Percentiles rank a stretch among this genome's conserved stretches.
Evolutionary conservation across 345 rosid genomes (phyloP).

Genomic region (Carallia pectinifolia): DNA sequence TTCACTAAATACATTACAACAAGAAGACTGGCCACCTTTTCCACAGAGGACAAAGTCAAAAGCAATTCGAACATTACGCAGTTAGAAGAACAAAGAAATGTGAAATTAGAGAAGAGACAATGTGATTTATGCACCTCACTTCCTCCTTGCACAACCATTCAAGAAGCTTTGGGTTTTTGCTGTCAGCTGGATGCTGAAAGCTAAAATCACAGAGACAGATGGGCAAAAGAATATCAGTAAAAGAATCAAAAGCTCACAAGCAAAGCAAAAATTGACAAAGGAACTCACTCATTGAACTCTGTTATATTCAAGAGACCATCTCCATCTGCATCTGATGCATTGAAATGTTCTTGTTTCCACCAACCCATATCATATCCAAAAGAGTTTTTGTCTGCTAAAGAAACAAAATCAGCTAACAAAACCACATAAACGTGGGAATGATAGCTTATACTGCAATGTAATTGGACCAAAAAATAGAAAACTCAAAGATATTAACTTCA

Average conservation of each 20-base stretch:
- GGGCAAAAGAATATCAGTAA: background rate
- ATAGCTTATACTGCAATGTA: no score
- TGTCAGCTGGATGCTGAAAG: slow-evolving; percentile 98
- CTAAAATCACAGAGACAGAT: slow-evolving; percentile 26
- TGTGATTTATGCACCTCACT: slow-evolving; percentile 58
- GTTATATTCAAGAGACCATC: slow-evolving; percentile 82
- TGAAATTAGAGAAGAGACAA: background rate
- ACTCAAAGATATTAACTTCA: no score
- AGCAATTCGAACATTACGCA: background rate
- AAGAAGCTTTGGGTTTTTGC: slow-evolving; percentile 68
- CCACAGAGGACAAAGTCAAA: background rate
- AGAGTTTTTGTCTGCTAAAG: slow-evolving; percentile 50
- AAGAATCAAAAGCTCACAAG: background rate
- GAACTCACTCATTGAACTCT: slow-evolving; percentile 90
- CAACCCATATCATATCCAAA: slow-evolving; percentile 92
- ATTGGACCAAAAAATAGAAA: no score
- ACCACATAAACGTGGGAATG: background rate
- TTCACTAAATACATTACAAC: background rate
- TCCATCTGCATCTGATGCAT: slow-evolving; percentile 92
- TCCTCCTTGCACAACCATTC: slow-evolving; percentile 93
- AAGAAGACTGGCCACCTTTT: background rate
- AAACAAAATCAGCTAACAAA: slow-evolving; percentile 19
- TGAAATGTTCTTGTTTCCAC: slow-evolving; percentile 98
- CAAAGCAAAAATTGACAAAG: background rate
- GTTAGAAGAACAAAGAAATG: background rate